These are phyloP conservation scores for Ziziphus jujuba DNA, from an alignment of 306 rosid species.

Conservation along the genomic window DNA sequence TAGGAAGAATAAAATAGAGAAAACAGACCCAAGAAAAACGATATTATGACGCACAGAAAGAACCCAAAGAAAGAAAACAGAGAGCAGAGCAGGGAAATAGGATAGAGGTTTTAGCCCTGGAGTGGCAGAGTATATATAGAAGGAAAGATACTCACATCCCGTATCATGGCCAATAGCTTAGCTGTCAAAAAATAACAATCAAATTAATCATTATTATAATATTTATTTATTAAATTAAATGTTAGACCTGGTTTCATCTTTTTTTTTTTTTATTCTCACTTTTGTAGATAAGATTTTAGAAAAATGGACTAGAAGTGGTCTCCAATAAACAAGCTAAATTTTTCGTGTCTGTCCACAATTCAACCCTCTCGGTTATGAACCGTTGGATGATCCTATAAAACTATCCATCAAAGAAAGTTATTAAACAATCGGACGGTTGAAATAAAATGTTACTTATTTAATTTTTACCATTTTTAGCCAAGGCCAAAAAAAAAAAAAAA, in stretches of 20 bases:
- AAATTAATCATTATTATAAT: background rate
- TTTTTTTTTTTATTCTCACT: background rate
- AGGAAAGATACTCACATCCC: background rate
- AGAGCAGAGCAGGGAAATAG: too few relatives aligned
- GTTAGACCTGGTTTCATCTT: background rate
- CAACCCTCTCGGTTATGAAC: background rate
- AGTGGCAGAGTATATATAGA: conserved; percentile 28
- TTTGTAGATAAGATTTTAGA: conserved; percentile 17
- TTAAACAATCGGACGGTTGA: background rate
- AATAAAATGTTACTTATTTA: background rate
- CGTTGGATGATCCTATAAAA: conserved; percentile 25
- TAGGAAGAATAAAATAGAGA: too few relatives aligned
- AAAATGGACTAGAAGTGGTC: background rate
- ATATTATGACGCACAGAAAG: too few relatives aligned
- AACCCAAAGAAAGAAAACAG: conserved; percentile 11
- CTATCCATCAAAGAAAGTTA: background rate
- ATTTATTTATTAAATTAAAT: too few relatives aligned
- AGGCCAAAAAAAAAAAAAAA: too few relatives aligned
- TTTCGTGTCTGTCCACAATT: background rate
- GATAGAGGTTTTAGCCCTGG: conserved; percentile 17
- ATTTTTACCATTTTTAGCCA: too few relatives aligned
- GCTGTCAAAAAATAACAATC: conserved; percentile 31
- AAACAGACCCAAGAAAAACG: too few relatives aligned
- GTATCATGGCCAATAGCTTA: conserved; percentile 6
- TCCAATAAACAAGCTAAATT: background rate